Percentiles rank a stretch among this genome's conserved stretches.
Conservation (phyloP, 2,329 filamentous ascomycete species). For the Epichloe baconii region DNA sequence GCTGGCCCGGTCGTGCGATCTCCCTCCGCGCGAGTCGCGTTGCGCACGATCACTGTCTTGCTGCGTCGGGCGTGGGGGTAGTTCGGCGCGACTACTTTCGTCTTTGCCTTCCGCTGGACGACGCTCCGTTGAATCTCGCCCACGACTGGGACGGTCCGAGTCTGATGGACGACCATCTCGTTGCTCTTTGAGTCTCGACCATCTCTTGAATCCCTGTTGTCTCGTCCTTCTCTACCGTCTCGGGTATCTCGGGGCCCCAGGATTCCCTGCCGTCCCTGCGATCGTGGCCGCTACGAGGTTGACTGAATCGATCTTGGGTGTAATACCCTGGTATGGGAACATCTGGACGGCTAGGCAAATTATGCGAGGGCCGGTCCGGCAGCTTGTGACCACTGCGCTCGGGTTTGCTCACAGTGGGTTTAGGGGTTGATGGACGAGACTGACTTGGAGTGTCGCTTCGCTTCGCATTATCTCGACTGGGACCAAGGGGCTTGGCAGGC, state of each 20-base stretch:
- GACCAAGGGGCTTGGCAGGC: slow-evolving; percentile 18
- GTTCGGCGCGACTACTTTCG: slow-evolving; percentile 14
- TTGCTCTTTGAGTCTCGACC: slow-evolving; percentile 21
- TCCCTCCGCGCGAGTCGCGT: slow-evolving; percentile 17
- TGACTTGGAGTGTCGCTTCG: slow-evolving; percentile 11
- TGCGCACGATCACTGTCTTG: slow-evolving; percentile 29
- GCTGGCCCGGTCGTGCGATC: slow-evolving; percentile 16
- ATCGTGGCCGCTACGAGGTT: slow-evolving; percentile 27
- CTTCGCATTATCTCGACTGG: slow-evolving; percentile 15
- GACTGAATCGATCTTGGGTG: slow-evolving; percentile 31
- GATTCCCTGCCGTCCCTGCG: slow-evolving; percentile 24
- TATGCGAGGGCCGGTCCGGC: slow-evolving; percentile 24
- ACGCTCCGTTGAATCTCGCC: slow-evolving; percentile 31
- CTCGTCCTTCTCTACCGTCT: slow-evolving; percentile 18
- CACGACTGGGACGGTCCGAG: slow-evolving; percentile 25
- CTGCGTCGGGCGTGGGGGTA: slow-evolving; percentile 25
- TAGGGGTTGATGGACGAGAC: slow-evolving; percentile 17
- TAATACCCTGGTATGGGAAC: slow-evolving; percentile 38
- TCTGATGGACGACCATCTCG: slow-evolving; percentile 27
- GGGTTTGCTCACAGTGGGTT: slow-evolving; percentile 12
- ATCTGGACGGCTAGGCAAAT: slow-evolving; percentile 45
- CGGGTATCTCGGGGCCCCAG: slow-evolving; percentile 13
- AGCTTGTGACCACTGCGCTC: slow-evolving; percentile 22
- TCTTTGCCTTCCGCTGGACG: slow-evolving; percentile 24
- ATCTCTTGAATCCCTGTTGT: slow-evolving; percentile 27